phyloP scores from a whole-genome alignment of 257 asterid genomes.

The Nicotiana undulata region DNA sequence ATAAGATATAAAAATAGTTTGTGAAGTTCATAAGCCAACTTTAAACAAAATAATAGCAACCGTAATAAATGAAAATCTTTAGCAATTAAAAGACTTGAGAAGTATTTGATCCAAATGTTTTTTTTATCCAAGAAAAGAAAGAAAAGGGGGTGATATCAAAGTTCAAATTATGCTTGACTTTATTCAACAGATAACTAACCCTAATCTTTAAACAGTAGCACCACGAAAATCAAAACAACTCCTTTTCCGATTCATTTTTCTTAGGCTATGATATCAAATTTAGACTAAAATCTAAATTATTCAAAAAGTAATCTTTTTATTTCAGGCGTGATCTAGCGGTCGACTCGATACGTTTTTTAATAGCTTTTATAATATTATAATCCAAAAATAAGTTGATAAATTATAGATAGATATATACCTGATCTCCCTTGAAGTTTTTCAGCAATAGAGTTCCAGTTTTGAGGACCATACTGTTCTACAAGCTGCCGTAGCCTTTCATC shows the following conservation, averaged over 20 bases:
- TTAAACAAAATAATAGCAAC: background rate
- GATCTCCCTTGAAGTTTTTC: slow-evolving; percentile 97
- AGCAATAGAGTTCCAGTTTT: slow-evolving; percentile 93
- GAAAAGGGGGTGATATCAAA: background rate
- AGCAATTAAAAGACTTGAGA: background rate
- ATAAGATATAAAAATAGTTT: background rate
- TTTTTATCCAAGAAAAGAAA: background rate
- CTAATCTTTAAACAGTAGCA: slow-evolving; percentile 5
- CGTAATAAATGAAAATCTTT: background rate
- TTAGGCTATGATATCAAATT: background rate
- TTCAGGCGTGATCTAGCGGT: background rate
- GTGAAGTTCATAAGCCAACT: background rate
- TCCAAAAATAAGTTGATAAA: background rate
- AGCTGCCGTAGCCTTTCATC: slow-evolving; percentile 77
- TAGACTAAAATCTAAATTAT: background rate
- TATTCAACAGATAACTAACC: slow-evolving; percentile 2
- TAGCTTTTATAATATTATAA: background rate
- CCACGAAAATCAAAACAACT: background rate
- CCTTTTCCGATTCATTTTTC: background rate
- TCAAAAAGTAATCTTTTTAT: background rate
- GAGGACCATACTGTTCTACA: slow-evolving; percentile 81
- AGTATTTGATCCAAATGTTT: background rate
- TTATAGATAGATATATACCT: slow-evolving; percentile 23
- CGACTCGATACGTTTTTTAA: background rate
- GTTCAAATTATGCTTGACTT: background rate